phyloP scores from a whole-genome alignment of 257 asterid species.

The Solanum pennellii region DNA sequence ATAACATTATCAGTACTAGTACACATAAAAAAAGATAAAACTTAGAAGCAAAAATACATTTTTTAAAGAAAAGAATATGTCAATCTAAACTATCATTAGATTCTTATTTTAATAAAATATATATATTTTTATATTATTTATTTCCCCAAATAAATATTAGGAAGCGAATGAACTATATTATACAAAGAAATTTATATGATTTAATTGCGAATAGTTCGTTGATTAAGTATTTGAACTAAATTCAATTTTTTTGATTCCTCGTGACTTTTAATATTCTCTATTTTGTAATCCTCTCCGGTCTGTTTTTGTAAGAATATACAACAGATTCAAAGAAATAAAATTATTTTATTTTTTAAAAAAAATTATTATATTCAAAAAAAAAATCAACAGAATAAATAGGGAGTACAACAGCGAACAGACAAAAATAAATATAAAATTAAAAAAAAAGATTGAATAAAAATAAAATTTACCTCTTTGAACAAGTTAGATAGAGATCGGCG shows the following conservation, averaged over 20 bases:
- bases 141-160: neutral
- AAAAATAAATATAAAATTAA: neutral
- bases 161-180: neutral
- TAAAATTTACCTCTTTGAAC: conserved; percentile 30
- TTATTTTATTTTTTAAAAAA: neutral
- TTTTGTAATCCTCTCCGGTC: neutral
- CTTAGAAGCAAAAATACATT: neutral
- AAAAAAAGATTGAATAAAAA: too few species aligned
- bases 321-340: neutral
- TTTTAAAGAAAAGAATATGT: neutral
- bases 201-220: neutral
- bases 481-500: conserved; percentile 36
- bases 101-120: neutral
- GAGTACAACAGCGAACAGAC: neutral
- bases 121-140: neutral
- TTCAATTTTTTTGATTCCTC: neutral
- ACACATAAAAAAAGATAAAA: neutral
- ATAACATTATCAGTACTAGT: neutral
- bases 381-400: neutral
- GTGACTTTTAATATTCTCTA: neutral
- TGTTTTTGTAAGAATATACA: neutral
- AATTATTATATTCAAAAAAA: neutral
- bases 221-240: neutral
- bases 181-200: neutral
- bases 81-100: neutral